Conservation (phyloP, 2,329 filamentous ascomycete species). For the Neofusicoccum sp. region DNA sequence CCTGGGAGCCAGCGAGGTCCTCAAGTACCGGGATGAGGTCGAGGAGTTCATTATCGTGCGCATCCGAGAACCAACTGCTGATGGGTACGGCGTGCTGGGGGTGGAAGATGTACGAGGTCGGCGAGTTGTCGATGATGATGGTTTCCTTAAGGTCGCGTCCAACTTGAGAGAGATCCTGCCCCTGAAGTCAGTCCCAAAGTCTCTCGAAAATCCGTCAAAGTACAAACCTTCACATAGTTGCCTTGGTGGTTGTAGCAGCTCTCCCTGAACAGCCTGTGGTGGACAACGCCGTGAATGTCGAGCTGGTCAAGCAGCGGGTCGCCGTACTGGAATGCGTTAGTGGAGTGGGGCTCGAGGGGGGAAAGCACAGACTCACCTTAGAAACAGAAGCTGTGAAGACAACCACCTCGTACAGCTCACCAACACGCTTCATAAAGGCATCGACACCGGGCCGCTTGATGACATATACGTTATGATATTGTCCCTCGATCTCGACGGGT, state of each 20-base stretch:
- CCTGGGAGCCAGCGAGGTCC: conserved; percentile 85
- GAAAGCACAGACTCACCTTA: conserved; percentile 63
- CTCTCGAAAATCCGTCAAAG: neutral
- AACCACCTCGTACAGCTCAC: conserved; percentile 96
- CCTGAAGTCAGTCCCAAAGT: neutral
- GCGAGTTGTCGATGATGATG: conserved; percentile 99
- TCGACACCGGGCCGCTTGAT: conserved; percentile 99
- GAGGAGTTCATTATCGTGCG: conserved; percentile 96
- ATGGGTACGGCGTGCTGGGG: conserved; percentile 98
- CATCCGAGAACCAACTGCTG: conserved; percentile 99
- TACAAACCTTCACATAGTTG: conserved; percentile 85
- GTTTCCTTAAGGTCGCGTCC: conserved; percentile 94
- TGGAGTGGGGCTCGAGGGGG: neutral
- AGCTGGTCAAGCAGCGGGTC: conserved; percentile 95
- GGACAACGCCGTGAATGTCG: conserved; percentile 95
- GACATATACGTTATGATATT: conserved; percentile 99
- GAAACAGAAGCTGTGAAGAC: conserved; percentile 98
- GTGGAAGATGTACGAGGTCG: conserved; percentile 99
- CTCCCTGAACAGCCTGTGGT: conserved; percentile 94
- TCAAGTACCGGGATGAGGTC: conserved; percentile 98
- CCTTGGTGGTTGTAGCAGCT: conserved; percentile 99
- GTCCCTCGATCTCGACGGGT: conserved; percentile 97
- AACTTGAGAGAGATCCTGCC: conserved; percentile 89
- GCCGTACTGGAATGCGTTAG: conserved; percentile 67
- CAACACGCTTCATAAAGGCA: conserved; percentile 97